Base-by-base conservation (phyloP, 805 yeast genomes). In the Scheffersomyces ergatensis region DNA sequence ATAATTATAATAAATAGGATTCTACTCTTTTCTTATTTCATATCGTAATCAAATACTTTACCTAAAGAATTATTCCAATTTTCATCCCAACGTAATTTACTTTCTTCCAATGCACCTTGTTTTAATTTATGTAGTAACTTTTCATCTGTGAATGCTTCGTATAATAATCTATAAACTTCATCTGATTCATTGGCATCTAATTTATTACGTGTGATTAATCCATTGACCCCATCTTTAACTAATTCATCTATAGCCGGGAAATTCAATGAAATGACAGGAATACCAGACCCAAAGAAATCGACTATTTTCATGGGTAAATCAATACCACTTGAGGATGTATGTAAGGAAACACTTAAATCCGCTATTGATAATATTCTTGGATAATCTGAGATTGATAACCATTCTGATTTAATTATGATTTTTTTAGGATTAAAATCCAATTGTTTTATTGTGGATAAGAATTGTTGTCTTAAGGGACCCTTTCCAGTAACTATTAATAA, bases 221-320 rank as follows among this genome's bases (percentile, higher is more conserved):
- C 99, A 56, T 90, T 89, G 1, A 63, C 67, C 2, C 76, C 77
- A 36, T 82, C 76, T 34, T 75, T 67, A 1, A 93, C 92, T 33
- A 93, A 67, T 58, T 93, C 99, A 5, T 70, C 68, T 12, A 92
- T 73, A 1, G 96, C 92, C 0, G 84, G 80, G 58, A 88, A 93
- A 27, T 73, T 67, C 43, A 90, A 68, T 0, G 96, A 79, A 2
- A 90, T 69, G 0, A 89, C 97, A 1, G 99, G 99, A 11, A 93
- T 67, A 0, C 98, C 98, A 48, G 93, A 86, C 0, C 99, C 99
- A 69, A 92, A 90, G 77, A 92, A 81, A 55, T 93, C 99, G 5
- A 92, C 83, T 26, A 93, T 86, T 61, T 93, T 93, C 99, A 93
- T 93, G 1, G 99, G 99, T 43, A 93, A 72, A 55, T 93, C 99